These are phyloP conservation scores for Ustilago nuda DNA, from an alignment of 1,284 basidiomycete genomes.

Conservation along the genomic window DNA sequence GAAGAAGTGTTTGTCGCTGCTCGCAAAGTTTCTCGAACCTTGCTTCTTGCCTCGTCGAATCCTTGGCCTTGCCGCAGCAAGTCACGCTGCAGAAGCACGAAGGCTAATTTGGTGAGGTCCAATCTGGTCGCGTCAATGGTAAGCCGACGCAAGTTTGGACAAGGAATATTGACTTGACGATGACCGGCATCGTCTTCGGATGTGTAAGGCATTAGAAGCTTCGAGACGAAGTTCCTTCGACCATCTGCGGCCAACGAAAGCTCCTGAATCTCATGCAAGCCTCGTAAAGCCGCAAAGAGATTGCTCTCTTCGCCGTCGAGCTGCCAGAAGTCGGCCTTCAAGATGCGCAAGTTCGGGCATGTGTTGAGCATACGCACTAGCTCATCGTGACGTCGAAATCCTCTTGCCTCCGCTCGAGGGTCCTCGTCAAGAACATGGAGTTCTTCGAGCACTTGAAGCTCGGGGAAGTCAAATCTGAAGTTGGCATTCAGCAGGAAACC, in stretches of 20 bases:
- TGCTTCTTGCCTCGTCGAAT: neutral
- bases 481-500: neutral
- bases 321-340: neutral
- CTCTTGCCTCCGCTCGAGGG: neutral
- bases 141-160: conserved; percentile 1
- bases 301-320: neutral
- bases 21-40: neutral
- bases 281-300: neutral
- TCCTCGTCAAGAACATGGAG: neutral
- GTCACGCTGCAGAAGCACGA: neutral
- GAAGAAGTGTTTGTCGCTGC: too few relatives aligned
- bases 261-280: neutral
- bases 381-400: neutral
- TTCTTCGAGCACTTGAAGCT: neutral
- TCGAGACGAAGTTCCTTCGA: neutral
- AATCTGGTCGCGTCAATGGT: neutral
- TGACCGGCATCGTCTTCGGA: neutral
- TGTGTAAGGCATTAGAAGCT: neutral
- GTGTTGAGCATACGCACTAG: neutral
- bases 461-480: conserved; percentile 7
- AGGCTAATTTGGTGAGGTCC: neutral
- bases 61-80: neutral
- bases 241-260: neutral
- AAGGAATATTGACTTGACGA: neutral
- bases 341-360: conserved; percentile 4